phyloP scores from a whole-genome alignment of 306 rosid species.

The Hippophae gyantsensis region DNA sequence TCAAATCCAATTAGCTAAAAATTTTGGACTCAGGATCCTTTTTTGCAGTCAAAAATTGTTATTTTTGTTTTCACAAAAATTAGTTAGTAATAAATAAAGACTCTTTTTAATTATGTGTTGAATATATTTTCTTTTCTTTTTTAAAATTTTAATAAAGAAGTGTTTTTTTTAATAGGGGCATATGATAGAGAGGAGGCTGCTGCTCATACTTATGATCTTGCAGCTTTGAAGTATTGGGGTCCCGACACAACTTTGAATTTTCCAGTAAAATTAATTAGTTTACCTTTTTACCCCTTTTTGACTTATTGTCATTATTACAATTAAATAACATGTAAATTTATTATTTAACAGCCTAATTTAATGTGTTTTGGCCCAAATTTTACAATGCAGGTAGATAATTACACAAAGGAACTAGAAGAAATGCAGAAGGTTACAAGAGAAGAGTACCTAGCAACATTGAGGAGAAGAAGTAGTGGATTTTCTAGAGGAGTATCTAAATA shows the following conservation, averaged over 20 bases:
- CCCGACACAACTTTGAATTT: conserved; percentile 61
- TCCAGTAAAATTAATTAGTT: conserved; percentile 35
- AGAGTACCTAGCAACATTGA: conserved; percentile 71
- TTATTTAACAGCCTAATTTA: background rate
- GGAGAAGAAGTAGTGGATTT: conserved; percentile 79
- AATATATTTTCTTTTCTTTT: background rate
- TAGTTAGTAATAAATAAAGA: no score
- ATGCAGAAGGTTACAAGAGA: conserved; percentile 56
- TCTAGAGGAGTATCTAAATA: conserved; percentile 91
- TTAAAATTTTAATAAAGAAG: no score
- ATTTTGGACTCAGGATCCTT: no score
- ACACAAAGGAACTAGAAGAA: conserved; percentile 58
- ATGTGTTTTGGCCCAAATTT: background rate
- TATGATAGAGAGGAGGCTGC: conserved; percentile 85
- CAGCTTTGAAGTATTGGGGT: conserved; percentile 96
- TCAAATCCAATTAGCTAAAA: background rate
- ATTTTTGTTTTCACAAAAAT: no score
- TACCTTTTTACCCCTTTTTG: background rate
- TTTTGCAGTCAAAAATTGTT: background rate
- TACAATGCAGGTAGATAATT: conserved; percentile 45
- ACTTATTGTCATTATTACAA: background rate
- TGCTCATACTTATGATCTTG: conserved; percentile 87
- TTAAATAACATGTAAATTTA: background rate
- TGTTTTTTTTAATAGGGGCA: conserved; percentile 38
- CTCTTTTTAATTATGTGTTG: background rate